Evolutionary conservation across 1,139 yeast genomes (phyloP).

Genomic region (Candida tunisiensis): DNA sequence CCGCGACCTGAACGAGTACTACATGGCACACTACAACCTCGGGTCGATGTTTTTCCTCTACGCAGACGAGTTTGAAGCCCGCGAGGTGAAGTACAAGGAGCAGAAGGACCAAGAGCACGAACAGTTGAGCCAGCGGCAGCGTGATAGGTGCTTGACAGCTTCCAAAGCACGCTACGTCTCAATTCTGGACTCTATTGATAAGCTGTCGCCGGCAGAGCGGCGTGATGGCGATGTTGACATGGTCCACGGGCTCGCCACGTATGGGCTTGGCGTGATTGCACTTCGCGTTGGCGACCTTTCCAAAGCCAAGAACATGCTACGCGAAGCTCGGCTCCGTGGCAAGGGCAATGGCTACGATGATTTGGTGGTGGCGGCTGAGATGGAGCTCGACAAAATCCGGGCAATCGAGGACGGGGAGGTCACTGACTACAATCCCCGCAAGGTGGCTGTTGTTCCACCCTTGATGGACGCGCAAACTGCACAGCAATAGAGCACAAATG

Average conservation of each 20-base stretch:
- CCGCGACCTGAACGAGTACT: slow-evolving; percentile 45
- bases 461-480: too few species aligned
- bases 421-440: slow-evolving; percentile 6
- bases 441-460: too few species aligned
- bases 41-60: slow-evolving; percentile 59
- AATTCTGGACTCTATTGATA: slow-evolving; percentile 37
- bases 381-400: slow-evolving; percentile 37
- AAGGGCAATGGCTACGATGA: slow-evolving; percentile 50
- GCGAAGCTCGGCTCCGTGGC: slow-evolving; percentile 61
- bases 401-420: slow-evolving; percentile 10
- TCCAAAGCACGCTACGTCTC: slow-evolving; percentile 26
- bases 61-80: slow-evolving; percentile 47
- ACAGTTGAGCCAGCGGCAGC: neutral
- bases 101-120: slow-evolving; percentile 1
- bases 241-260: slow-evolving; percentile 64
- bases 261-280: slow-evolving; percentile 69
- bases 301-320: slow-evolving; percentile 42
- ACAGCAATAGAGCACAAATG: too few species aligned
- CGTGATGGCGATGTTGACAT: slow-evolving; percentile 34
- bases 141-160: slow-evolving; percentile 6
- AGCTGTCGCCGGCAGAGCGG: slow-evolving; percentile 27
- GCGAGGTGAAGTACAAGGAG: slow-evolving; percentile 19
- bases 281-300: slow-evolving; percentile 38
- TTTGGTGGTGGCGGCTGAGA: slow-evolving; percentile 46
- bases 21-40: slow-evolving; percentile 48